Evolutionary conservation across 1,284 basidiomycete species (phyloP), one percentile per base, ranked within the genome.

Genomic region (Coriolopsis trogii): DNA sequence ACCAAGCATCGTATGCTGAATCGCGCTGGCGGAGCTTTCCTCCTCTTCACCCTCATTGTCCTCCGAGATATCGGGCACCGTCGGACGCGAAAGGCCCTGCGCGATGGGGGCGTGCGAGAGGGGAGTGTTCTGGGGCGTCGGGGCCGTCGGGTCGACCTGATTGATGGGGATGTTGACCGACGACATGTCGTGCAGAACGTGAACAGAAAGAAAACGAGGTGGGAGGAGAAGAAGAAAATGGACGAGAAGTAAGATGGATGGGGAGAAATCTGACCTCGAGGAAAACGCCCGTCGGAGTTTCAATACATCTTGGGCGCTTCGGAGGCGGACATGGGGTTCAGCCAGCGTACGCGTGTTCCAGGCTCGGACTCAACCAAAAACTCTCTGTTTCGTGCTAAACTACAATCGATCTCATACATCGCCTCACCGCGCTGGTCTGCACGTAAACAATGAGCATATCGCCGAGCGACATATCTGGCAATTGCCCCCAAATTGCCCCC

Each of bases 91-190:
- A 55, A 89, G 74, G 58, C 86, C 81, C 51, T 73, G 73, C 20
- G 84, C 77, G 68, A 91, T 82, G 46, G 87, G 85, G 18, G 83
- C 82, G 50, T 85, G 82, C 56, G 76, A 81, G 63, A 91, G 75
- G 15, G 89, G 89, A 13, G 89, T 91, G 76, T 92, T 92, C 70
- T 89, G 87, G 13, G 89, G 89, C 20, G 89, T 92, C 18, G 89
- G 89, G 4, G 89, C 89, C 13, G 80, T 80, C 10, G 76, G 70
- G 63, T 78, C 77, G 56, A 66, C 62, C 33, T 72, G 68, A 43
- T 69, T 70, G 64, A 82, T 79, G 63, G 73, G 71, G 46, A 81
- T 60, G 51, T 71, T 74, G 58, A 67, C 70, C n/a, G 78, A 79
- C 78, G 81, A 81, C 65, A 47, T 61, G n/a, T 52, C 34, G 49